Evolutionary conservation across 441 rosid species (phyloP).

Genomic region (Caryocar brasiliense): DNA sequence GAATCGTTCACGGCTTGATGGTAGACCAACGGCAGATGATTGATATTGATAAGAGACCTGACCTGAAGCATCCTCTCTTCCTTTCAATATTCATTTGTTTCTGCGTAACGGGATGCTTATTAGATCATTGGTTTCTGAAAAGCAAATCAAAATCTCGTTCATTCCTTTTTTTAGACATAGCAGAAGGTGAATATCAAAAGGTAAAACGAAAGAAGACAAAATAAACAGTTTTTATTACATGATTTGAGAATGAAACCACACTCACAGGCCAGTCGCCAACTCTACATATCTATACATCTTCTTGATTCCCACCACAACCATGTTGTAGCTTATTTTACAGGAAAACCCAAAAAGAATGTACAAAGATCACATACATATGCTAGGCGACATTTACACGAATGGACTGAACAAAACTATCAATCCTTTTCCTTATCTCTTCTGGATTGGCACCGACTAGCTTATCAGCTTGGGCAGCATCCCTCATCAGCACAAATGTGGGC

Average conservation of each 20-base stretch:
- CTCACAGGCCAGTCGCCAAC: not conserved
- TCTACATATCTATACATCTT: not conserved
- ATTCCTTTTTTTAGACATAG: too few relatives aligned
- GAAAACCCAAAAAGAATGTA: not conserved
- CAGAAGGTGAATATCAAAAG: too few relatives aligned
- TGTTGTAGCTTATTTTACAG: constrained; percentile 3
- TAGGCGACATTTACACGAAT: constrained; percentile 26
- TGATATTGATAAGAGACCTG: too few relatives aligned
- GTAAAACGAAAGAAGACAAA: too few relatives aligned
- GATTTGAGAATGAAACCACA: not conserved
- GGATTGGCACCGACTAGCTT: constrained; percentile 86
- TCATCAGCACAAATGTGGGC: constrained; percentile 83
- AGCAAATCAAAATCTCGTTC: too few relatives aligned
- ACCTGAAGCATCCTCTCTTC: too few relatives aligned
- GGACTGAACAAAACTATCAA: constrained; percentile 51
- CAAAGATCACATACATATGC: not conserved
- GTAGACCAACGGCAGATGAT: too few relatives aligned
- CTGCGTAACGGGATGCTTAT: too few relatives aligned
- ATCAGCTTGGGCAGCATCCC: constrained; percentile 45
- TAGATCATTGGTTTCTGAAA: too few relatives aligned
- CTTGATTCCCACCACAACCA: constrained; percentile 5
- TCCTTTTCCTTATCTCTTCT: constrained; percentile 72
- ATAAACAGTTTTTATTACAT: not conserved
- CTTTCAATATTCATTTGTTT: too few relatives aligned
- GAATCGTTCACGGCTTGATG: too few relatives aligned